phyloP scores from a whole-genome alignment of 305 asterid species.

The Solanum aculeatissimum region DNA sequence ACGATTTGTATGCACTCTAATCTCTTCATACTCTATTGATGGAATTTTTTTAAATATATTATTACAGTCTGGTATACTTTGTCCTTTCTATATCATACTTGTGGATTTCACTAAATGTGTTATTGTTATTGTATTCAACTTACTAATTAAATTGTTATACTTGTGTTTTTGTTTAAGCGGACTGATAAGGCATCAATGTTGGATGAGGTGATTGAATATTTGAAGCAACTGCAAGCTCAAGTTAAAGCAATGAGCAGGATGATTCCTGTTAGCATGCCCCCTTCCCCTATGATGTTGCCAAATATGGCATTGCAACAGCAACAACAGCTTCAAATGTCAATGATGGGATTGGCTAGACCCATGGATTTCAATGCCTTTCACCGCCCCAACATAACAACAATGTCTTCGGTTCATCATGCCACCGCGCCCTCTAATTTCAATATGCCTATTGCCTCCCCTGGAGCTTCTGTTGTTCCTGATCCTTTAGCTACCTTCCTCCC shows the following conservation, averaged over 20 bases:
- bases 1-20: neutral
- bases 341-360: neutral
- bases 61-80: no score
- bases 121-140: neutral
- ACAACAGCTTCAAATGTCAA: neutral
- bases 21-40: no score
- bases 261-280: neutral
- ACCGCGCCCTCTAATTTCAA: neutral
- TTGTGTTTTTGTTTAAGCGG: neutral
- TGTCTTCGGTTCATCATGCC: neutral
- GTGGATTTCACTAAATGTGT: no score
- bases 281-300: neutral
- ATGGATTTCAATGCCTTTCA: neutral
- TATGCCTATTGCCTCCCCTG: neutral
- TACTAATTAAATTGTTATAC: neutral
- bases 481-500: neutral
- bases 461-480: neutral
- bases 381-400: neutral
- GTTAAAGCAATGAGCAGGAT: neutral
- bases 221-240: neutral
- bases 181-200: neutral
- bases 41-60: no score
- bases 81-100: no score
- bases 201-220: slow-evolving; percentile 6
- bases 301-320: neutral